Evolutionary conservation across 371 early-diverging fungal genomes (phyloP).

Genomic region (Rhizopus stolonifer): DNA sequence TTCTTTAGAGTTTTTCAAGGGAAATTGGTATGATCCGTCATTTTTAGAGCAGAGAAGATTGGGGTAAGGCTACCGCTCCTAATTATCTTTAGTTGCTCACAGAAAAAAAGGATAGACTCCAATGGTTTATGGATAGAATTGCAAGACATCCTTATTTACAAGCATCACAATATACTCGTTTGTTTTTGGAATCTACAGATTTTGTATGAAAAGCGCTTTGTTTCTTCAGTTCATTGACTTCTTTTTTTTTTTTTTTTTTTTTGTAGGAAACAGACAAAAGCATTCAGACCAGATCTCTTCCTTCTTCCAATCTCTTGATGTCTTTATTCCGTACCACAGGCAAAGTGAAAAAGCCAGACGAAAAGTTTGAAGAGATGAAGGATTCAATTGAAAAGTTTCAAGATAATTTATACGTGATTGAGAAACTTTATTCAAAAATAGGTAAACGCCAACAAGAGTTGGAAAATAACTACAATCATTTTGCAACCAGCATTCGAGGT

Average conservation of each 20-base stretch:
- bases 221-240: no score
- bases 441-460: constrained; percentile 77
- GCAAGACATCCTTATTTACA: constrained; percentile 82
- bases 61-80: no score
- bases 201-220: constrained; percentile 45
- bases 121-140: constrained; percentile 82
- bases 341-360: constrained; percentile 87
- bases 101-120: constrained; percentile 47
- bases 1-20: constrained; percentile 84
- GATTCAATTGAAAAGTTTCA: constrained; percentile 81
- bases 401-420: constrained; percentile 77
- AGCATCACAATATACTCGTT: constrained; percentile 61
- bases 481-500: constrained; percentile 72
- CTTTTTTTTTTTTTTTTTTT: background rate
- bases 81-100: no score
- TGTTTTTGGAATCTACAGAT: constrained; percentile 82
- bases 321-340: constrained; percentile 80
- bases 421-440: constrained; percentile 74
- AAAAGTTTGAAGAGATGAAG: constrained; percentile 78
- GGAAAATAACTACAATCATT: constrained; percentile 72
- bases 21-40: constrained; percentile 86
- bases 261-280: constrained; percentile 35
- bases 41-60: constrained; percentile 84
- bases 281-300: constrained; percentile 42
- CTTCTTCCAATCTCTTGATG: constrained; percentile 72